Conservation (phyloP, 2,329 filamentous ascomycete genomes). For the Tolypocladium pustulatum region DNA sequence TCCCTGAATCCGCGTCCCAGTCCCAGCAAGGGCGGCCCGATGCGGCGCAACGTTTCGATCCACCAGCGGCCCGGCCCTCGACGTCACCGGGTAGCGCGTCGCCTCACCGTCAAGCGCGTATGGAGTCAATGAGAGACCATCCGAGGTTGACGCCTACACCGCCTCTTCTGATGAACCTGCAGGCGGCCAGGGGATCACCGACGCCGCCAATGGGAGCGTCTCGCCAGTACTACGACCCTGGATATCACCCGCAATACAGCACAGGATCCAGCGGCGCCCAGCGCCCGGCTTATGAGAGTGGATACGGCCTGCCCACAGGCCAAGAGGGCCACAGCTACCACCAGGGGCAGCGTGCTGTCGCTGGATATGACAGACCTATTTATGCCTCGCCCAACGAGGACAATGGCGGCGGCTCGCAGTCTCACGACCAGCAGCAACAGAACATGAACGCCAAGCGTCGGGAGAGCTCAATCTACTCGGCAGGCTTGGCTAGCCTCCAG, state of each 20-base stretch:
- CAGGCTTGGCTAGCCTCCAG: conserved; percentile 34
- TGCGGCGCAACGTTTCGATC: conserved; percentile 19
- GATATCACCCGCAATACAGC: conserved; percentile 26
- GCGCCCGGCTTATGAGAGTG: conserved; percentile 35
- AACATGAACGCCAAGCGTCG: conserved; percentile 29
- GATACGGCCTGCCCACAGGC: conserved; percentile 18
- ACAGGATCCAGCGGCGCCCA: conserved; percentile 16
- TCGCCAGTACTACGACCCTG: conserved; percentile 32
- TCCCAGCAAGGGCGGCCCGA: conserved; percentile 19
- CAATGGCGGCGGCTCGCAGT: conserved; percentile 6
- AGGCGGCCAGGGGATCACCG: conserved; percentile 25
- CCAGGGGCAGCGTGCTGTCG: conserved; percentile 11
- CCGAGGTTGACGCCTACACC: conserved; percentile 37
- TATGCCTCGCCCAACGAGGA: conserved; percentile 18
- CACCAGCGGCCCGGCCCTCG: conserved; percentile 35
- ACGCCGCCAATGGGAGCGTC: conserved; percentile 26
- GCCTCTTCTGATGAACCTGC: conserved; percentile 26
- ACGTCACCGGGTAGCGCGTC: conserved; percentile 39
- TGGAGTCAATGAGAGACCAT: conserved; percentile 17
- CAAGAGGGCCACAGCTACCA: conserved; percentile 12
- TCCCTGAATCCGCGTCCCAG: conserved; percentile 27
- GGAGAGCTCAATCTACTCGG: conserved; percentile 51
- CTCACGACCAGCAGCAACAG: conserved; percentile 16
- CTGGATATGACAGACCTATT: conserved; percentile 26
- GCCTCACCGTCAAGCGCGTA: conserved; percentile 37